A percentile compares a stretch with the other conserved stretches of the same genome.
These are phyloP conservation scores for Eimeria praecox DNA, from an alignment of 169 alveolate genomes.

Conservation along the genomic window DNA sequence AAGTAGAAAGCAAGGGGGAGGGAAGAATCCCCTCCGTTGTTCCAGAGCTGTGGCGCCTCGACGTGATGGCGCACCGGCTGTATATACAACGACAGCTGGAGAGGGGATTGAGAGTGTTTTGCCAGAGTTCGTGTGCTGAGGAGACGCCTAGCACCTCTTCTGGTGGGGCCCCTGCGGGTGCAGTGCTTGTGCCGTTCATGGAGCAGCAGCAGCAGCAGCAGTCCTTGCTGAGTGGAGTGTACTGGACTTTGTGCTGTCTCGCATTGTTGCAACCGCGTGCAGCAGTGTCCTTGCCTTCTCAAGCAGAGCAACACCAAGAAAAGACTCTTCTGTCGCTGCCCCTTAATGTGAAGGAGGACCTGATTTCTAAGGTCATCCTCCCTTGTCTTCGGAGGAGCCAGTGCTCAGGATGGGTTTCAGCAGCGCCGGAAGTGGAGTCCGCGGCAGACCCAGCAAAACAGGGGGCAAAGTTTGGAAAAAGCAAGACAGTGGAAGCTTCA, in stretches of 20 bases:
- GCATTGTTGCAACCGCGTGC: slow-evolving; percentile 21
- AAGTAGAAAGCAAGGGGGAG: background rate
- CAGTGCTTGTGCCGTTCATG: slow-evolving; percentile 15
- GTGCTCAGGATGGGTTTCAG: slow-evolving; percentile 48
- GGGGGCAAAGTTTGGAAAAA: background rate
- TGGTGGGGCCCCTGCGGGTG: background rate
- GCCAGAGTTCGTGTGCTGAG: background rate
- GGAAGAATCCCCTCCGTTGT: background rate
- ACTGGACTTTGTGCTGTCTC: slow-evolving; percentile 59
- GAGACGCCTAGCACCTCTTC: background rate
- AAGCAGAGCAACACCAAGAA: background rate
- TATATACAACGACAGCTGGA: slow-evolving; percentile 33
- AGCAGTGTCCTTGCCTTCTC: background rate
- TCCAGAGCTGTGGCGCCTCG: background rate
- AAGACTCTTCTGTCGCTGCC: background rate
- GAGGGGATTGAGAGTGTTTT: slow-evolving; percentile 20
- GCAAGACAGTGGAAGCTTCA: background rate
- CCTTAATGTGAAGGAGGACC: background rate
- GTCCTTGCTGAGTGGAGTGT: slow-evolving; percentile 40
- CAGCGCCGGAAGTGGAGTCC: background rate
- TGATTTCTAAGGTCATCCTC: slow-evolving; percentile 5
- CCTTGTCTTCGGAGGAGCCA: slow-evolving; percentile 33
- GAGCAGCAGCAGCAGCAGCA: slow-evolving; percentile 58
- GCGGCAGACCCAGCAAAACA: background rate
- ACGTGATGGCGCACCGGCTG: slow-evolving; percentile 56